Evolutionary conservation across 768 basidiomycete genomes (phyloP), one percentile per base, ranked within the genome.

Genomic region (Tylopilus plumbeoviolaceoides): DNA sequence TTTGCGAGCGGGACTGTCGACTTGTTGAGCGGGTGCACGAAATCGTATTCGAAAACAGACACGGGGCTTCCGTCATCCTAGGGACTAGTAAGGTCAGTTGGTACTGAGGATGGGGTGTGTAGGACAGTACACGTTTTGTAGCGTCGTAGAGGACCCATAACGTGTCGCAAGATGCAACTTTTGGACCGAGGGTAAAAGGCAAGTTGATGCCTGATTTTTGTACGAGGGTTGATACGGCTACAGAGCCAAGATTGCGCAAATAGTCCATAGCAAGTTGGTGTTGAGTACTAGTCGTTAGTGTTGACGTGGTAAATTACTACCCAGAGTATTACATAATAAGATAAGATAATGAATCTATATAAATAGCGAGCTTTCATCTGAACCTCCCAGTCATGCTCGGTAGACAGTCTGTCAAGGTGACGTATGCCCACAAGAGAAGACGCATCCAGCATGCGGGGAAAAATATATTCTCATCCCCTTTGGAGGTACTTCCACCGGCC

Each of bases 11-110:
- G 81, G 47, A 89, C 73, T 10, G 82, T 71, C 31, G 82, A 78
- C 60, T 79, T 81, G 66, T 76, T 80, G 45, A 73, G 65, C 11
- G 78, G 71, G 38, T 87, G 80, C 59, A 79, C 82, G 41, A 84
- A 78, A 63, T 95, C 91, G 63, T 93, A 98, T 65, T 92, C 88
- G 70, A 99, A 99, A 38, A 99, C 78, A 0, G 95, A 97, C 5
- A 97, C 85, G 12, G 73, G 77, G 45, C 80, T 84, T 14, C 83
- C 82, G 65, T 98, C 97, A 63, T 98, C 97, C 95, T 98, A 67
- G 20, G 2, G 47, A 12, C 49, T 61, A 56, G 59, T 42, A 45
- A 59, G 60, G 51, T 54, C 52, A 54, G 57, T 50, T 28, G 10
- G 47, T 49, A 58, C 59, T 36, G 12, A 40, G 43, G 43, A 53